phyloP scores from a whole-genome alignment of 2,329 filamentous ascomycete species.

The Scleromitrula shiraiana region DNA sequence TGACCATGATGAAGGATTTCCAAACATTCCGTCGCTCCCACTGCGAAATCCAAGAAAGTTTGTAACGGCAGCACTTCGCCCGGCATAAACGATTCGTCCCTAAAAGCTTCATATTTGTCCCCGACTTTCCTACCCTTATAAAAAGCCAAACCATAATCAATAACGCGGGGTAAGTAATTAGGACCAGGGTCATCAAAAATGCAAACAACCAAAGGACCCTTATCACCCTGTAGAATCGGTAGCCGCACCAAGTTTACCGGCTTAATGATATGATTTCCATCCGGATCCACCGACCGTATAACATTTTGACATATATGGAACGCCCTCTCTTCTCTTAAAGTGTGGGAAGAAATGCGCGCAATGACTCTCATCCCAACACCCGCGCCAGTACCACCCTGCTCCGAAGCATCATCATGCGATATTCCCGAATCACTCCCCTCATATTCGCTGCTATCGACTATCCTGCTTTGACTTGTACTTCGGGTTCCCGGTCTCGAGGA shows the following conservation, averaged over 20 bases:
- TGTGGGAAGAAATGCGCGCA: constrained; percentile 75
- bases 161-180: constrained; percentile 62
- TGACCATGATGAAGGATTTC: constrained; percentile 88
- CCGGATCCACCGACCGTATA: constrained; percentile 61
- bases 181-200: constrained; percentile 73
- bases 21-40: constrained; percentile 76
- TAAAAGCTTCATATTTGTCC: constrained; percentile 34
- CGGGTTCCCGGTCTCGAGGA: constrained; percentile 9
- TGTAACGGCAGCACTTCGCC: constrained; percentile 60
- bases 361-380: constrained; percentile 46
- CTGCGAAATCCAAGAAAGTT: constrained; percentile 81
- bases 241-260: constrained; percentile 74
- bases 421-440: constrained; percentile 19
- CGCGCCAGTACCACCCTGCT: too few relatives aligned
- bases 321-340: constrained; percentile 75
- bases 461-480: constrained; percentile 6
- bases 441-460: not conserved
- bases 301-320: constrained; percentile 76
- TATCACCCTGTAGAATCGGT: constrained; percentile 58
- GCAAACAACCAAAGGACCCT: constrained; percentile 63
- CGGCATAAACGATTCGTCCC: constrained; percentile 33
- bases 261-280: constrained; percentile 67
- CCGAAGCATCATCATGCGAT: constrained; percentile 8
- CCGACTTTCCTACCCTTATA: constrained; percentile 49
- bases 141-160: constrained; percentile 72